Evolutionary conservation across 2,329 filamentous ascomycete species (phyloP).

Genomic region (Penicillium janthinellum): DNA sequence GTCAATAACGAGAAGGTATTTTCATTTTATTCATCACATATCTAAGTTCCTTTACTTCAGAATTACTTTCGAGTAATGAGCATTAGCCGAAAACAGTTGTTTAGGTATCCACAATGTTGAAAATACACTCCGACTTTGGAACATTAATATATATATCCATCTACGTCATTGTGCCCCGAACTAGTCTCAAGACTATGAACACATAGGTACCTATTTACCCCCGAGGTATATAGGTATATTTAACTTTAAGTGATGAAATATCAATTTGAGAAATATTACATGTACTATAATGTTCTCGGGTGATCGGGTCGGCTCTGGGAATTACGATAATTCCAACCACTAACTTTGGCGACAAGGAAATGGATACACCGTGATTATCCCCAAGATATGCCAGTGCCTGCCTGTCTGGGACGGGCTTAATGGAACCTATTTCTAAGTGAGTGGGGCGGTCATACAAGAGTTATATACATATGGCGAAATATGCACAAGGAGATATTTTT

Average conservation of each 20-base stretch:
- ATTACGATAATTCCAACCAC: background rate
- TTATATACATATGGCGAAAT: background rate
- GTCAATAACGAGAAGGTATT: background rate
- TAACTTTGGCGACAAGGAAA: background rate
- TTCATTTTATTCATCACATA: background rate
- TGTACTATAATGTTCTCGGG: background rate
- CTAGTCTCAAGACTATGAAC: background rate
- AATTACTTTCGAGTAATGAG: background rate
- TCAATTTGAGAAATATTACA: background rate
- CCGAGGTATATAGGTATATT: background rate
- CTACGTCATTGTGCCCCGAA: background rate
- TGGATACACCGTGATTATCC: background rate
- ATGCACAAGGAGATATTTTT: background rate
- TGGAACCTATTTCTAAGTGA: background rate
- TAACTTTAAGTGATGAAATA: background rate
- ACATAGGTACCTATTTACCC: background rate
- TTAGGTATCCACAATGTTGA: background rate
- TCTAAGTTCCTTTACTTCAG: background rate
- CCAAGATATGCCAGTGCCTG: background rate
- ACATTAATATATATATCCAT: background rate
- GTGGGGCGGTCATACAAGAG: background rate
- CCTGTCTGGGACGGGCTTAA: background rate
- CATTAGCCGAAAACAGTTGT: background rate
- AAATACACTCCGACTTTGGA: background rate
- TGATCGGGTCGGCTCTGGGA: background rate